These are phyloP conservation scores for Cylindrotheca fusiformis DNA, from an alignment of 108 stramenopile species.

Conservation along the genomic window DNA sequence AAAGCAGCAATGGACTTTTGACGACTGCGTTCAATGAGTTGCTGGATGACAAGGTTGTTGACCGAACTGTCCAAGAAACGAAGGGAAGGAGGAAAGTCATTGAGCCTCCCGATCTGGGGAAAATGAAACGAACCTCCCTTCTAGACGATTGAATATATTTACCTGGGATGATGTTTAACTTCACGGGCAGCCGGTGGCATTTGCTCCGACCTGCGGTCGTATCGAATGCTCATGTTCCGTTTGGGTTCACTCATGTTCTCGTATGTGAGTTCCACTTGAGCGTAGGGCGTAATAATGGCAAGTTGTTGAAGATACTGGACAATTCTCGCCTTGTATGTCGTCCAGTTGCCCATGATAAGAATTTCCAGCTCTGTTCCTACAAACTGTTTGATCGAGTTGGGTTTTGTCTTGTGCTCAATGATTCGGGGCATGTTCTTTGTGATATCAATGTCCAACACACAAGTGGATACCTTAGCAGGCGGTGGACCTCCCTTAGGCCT, in stretches of 20 bases:
- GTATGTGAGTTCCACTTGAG: constrained; percentile 72
- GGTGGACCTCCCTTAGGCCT: constrained; percentile 33
- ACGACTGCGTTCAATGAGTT: constrained; percentile 78
- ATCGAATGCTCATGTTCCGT: constrained; percentile 60
- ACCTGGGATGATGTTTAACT: constrained; percentile 94
- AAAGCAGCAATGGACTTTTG: constrained; percentile 76
- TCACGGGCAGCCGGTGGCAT: constrained; percentile 88
- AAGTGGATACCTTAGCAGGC: constrained; percentile 53
- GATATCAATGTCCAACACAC: constrained; percentile 95
- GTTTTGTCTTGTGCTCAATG: constrained; percentile 63
- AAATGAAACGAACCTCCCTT: too few species aligned
- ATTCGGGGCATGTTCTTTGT: constrained; percentile 88
- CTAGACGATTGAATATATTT: too few species aligned
- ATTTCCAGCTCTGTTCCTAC: constrained; percentile 88
- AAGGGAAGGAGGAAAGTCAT: too few species aligned
- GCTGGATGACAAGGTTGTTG: constrained; percentile 92
- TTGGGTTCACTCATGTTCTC: constrained; percentile 52
- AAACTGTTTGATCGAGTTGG: constrained; percentile 61
- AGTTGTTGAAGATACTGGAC: constrained; percentile 93
- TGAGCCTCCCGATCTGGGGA: too few species aligned
- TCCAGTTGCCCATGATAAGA: constrained; percentile 90
- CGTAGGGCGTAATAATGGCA: constrained; percentile 97
- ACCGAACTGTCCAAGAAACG: too few species aligned
- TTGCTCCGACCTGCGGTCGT: constrained; percentile 83
- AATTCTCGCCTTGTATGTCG: constrained; percentile 85